Evolutionary conservation across 352 stramenopile genomes (phyloP).

Genomic region (Pythium oligandrum): DNA sequence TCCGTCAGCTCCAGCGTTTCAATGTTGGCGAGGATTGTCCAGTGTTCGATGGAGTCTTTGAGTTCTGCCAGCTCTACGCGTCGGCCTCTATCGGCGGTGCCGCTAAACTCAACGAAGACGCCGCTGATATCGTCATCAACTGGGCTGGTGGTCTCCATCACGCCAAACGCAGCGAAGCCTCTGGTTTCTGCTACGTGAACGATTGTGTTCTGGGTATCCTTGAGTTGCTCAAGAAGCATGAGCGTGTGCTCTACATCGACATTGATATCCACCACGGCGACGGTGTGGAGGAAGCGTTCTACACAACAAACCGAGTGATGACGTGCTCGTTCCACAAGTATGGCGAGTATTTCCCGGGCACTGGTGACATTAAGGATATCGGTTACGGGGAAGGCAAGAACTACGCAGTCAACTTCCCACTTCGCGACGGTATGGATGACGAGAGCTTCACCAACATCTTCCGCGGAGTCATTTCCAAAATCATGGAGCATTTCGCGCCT

Average conservation of each 20-base stretch:
- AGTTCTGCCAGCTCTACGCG: slow-evolving; percentile 99
- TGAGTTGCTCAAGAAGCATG: slow-evolving; percentile 96
- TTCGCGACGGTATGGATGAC: slow-evolving; percentile 98
- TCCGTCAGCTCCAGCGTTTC: slow-evolving; percentile 92
- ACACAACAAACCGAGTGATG: slow-evolving; percentile 98
- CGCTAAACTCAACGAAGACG: slow-evolving; percentile 93
- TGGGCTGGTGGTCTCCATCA: slow-evolving; percentile 99
- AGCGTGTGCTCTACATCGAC: slow-evolving; percentile 99
- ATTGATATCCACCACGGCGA: slow-evolving; percentile 99
- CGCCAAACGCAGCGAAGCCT: slow-evolving; percentile 98
- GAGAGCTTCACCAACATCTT: slow-evolving; percentile 91
- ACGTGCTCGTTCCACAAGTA: slow-evolving; percentile 99
- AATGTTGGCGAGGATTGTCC: slow-evolving; percentile 99
- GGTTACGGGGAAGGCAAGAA: slow-evolving; percentile 93
- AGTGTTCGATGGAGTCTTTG: slow-evolving; percentile 99
- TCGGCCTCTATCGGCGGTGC: slow-evolving; percentile 96
- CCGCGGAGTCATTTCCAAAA: slow-evolving; percentile 92
- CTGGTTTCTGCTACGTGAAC: slow-evolving; percentile 99
- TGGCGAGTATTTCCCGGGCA: slow-evolving; percentile 99
- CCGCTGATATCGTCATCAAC: slow-evolving; percentile 98
- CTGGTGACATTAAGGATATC: slow-evolving; percentile 83
- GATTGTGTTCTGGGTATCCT: slow-evolving; percentile 98
- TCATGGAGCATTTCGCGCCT: slow-evolving; percentile 95
- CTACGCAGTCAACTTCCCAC: slow-evolving; percentile 98
- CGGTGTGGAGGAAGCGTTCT: slow-evolving; percentile 99